These are phyloP conservation scores for Emydomyces testavorans DNA, from an alignment of 2,329 filamentous ascomycete species.

Conservation along the genomic window DNA sequence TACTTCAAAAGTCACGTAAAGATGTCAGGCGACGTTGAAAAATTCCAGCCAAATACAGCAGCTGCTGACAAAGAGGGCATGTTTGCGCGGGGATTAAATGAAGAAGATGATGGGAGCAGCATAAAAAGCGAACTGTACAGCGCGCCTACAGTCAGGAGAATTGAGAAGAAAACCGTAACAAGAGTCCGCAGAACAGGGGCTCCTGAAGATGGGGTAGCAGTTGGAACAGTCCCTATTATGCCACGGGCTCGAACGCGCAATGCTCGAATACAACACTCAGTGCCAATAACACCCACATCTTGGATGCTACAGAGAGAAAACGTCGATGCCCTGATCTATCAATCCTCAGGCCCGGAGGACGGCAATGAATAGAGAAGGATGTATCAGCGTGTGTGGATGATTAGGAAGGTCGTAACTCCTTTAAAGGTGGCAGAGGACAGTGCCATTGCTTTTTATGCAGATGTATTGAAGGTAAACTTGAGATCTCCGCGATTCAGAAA, in stretches of 20 bases:
- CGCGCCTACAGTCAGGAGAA: neutral
- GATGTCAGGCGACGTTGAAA: neutral
- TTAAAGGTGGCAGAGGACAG: no score
- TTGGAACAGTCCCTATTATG: neutral
- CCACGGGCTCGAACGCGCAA: neutral
- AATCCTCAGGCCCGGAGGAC: no score
- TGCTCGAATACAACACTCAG: neutral
- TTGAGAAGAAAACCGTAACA: neutral
- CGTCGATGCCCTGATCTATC: neutral
- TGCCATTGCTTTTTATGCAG: no score
- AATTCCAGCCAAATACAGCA: neutral
- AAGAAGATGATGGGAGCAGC: neutral
- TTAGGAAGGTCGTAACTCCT: no score
- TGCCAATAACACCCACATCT: neutral
- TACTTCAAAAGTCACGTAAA: neutral
- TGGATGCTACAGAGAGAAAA: neutral
- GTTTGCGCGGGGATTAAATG: neutral
- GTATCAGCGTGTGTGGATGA: no score
- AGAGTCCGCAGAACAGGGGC: neutral
- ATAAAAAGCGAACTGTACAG: neutral
- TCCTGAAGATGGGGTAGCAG: neutral
- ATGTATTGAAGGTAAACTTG: no score
- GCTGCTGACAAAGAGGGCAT: neutral
- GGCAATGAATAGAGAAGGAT: no score
- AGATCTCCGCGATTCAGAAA: no score